Evolutionary conservation across 2,329 filamentous ascomycete genomes (phyloP).

Genomic region (Niveomyces coronatus): DNA sequence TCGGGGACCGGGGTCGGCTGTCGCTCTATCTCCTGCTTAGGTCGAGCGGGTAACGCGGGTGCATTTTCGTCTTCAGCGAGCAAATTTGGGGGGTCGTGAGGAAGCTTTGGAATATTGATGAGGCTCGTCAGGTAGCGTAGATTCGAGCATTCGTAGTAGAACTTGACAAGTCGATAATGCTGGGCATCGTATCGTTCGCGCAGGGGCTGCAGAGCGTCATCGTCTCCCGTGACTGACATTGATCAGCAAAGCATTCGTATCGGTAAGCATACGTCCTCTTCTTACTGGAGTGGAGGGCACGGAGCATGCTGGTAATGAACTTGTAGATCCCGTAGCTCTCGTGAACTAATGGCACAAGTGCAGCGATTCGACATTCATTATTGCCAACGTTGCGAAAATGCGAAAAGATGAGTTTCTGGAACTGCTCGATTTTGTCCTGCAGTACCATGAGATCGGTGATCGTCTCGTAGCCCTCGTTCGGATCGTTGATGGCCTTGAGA

Average conservation of each 20-base stretch:
- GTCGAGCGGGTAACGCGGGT: conserved; percentile 73
- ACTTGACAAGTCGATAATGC: conserved; percentile 91
- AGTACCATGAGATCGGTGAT: conserved; percentile 94
- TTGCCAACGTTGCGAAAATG: conserved; percentile 86
- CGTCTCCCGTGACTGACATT: conserved; percentile 51
- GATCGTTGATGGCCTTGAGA: conserved; percentile 95
- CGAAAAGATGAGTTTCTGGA: conserved; percentile 97
- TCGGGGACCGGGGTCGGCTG: conserved; percentile 59
- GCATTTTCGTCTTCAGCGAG: conserved; percentile 75
- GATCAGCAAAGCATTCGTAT: neutral
- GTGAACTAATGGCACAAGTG: conserved; percentile 84
- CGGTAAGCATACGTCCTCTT: conserved; percentile 11
- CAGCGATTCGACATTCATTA: conserved; percentile 94
- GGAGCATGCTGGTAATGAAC: conserved; percentile 98
- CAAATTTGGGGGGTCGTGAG: conserved; percentile 85
- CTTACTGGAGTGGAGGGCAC: conserved; percentile 92
- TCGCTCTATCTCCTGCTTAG: conserved; percentile 61
- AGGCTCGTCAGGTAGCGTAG: conserved; percentile 91
- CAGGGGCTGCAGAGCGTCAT: conserved; percentile 82
- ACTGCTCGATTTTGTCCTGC: conserved; percentile 96
- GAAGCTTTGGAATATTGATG: conserved; percentile 91
- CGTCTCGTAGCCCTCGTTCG: conserved; percentile 94
- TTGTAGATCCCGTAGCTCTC: conserved; percentile 99
- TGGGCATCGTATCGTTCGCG: conserved; percentile 87
- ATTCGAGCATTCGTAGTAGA: conserved; percentile 99